Conservation (phyloP, 2,329 filamentous ascomycete species). For the Colletotrichum viniferum region DNA sequence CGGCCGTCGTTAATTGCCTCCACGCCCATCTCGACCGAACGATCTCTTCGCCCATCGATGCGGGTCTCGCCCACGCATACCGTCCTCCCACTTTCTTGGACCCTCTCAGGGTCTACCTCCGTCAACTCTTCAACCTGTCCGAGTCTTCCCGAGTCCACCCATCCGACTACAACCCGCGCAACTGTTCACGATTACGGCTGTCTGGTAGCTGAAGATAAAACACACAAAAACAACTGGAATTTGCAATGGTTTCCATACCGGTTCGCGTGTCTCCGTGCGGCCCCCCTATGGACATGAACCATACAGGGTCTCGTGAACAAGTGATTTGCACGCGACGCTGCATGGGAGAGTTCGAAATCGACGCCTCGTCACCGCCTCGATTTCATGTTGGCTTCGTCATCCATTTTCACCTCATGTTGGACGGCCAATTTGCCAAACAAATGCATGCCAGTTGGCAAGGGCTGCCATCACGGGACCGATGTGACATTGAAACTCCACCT, state of each 20-base stretch:
- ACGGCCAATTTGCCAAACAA: neutral
- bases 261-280: slow-evolving; percentile 17
- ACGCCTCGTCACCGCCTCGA: neutral
- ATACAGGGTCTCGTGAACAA: slow-evolving; percentile 2
- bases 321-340: slow-evolving; percentile 14
- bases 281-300: slow-evolving; percentile 8
- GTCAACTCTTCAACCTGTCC: slow-evolving; percentile 19
- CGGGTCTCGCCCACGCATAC: neutral
- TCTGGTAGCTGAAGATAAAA: slow-evolving; percentile 27
- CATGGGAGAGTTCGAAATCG: neutral
- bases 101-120: neutral
- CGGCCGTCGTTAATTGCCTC: slow-evolving; percentile 80
- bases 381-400: neutral
- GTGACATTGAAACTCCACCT: neutral
- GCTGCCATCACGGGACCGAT: neutral
- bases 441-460: neutral
- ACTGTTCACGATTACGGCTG: slow-evolving; percentile 26
- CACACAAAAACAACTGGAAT: slow-evolving; percentile 26
- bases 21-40: slow-evolving; percentile 10
- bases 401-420: neutral
- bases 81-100: slow-evolving; percentile 12
- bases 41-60: slow-evolving; percentile 1
- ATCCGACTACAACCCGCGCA: slow-evolving; percentile 22
- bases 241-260: slow-evolving; percentile 20
- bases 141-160: slow-evolving; percentile 19